Evolutionary conservation across 176 grass and related monocot genomes (phyloP).

Genomic region (Hordeum marinum): DNA sequence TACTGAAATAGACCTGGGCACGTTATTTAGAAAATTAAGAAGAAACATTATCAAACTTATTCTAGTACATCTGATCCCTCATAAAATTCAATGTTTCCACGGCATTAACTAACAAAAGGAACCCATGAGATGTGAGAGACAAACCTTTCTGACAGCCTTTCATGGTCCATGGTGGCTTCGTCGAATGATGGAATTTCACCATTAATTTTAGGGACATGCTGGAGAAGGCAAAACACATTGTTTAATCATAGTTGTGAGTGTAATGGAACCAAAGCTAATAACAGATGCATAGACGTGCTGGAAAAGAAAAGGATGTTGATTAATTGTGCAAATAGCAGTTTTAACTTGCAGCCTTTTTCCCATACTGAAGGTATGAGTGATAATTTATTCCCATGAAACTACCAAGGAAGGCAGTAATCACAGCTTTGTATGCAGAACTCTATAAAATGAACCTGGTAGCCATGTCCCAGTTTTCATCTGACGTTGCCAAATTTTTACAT

Average conservation of each 20-base stretch:
- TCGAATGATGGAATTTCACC: slow-evolving; percentile 89
- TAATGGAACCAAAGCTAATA: slow-evolving; percentile 9
- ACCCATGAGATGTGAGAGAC: neutral
- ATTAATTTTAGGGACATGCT: slow-evolving; percentile 99
- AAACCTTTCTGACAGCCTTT: slow-evolving; percentile 89
- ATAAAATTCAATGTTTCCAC: neutral
- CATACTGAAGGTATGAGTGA: neutral
- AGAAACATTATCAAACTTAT: neutral
- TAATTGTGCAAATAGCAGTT: neutral
- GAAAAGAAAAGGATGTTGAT: neutral
- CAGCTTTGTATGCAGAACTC: neutral
- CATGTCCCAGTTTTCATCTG: neutral
- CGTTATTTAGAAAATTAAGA: neutral
- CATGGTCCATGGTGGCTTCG: slow-evolving; percentile 92
- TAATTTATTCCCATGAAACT: neutral
- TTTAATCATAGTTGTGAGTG: slow-evolving; percentile 30
- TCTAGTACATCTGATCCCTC: neutral
- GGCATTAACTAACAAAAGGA: neutral
- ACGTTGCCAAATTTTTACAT: neutral
- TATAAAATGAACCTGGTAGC: neutral
- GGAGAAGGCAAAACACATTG: slow-evolving; percentile 29
- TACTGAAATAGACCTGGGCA: neutral
- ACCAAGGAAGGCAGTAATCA: neutral
- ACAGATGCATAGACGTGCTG: neutral
- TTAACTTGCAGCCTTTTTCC: neutral